Conservation (phyloP, 371 early-diverging fungal species). For the Thermomucor indicae-seudaticae region DNA sequence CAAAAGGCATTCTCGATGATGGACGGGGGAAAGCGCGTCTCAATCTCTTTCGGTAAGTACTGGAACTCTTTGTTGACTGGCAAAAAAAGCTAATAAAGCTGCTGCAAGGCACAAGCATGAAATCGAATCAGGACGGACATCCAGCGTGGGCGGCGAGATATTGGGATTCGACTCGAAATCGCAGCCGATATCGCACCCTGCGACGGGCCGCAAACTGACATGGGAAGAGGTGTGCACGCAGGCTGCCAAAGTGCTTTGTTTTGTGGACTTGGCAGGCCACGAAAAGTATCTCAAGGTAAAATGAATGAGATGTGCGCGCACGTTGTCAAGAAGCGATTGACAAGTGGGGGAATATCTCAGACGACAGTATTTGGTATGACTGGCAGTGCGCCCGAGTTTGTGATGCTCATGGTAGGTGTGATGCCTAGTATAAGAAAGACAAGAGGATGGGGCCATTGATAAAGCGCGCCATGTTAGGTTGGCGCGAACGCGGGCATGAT, state of each 20-base stretch:
- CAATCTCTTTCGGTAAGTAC: conserved; percentile 69
- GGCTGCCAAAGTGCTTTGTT: conserved; percentile 80
- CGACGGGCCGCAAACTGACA: conserved; percentile 56
- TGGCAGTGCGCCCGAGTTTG: conserved; percentile 86
- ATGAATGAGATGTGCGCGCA: background rate
- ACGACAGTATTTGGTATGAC: conserved; percentile 94
- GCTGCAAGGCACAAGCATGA: conserved; percentile 81
- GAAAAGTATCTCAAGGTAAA: conserved; percentile 83
- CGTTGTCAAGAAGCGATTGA: background rate
- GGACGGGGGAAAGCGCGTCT: conserved; percentile 91
- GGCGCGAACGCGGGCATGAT: conserved; percentile 90
- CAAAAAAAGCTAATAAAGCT: background rate
- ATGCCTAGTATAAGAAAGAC: background rate
- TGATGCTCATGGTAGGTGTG: conserved; percentile 73
- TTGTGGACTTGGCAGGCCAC: conserved; percentile 91
- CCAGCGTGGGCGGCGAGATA: conserved; percentile 88
- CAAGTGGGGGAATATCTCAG: conserved; percentile 17
- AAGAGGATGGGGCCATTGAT: background rate
- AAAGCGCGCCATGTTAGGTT: conserved; percentile 23
- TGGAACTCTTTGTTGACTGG: background rate
- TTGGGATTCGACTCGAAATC: conserved; percentile 81
- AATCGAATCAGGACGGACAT: conserved; percentile 87
- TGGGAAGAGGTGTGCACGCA: conserved; percentile 81
- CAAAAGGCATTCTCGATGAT: conserved; percentile 87
- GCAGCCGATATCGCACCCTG: conserved; percentile 32